Evolutionary conservation across 139 green algal species (phyloP).

Genomic region (Yamagishiella unicocca): DNA sequence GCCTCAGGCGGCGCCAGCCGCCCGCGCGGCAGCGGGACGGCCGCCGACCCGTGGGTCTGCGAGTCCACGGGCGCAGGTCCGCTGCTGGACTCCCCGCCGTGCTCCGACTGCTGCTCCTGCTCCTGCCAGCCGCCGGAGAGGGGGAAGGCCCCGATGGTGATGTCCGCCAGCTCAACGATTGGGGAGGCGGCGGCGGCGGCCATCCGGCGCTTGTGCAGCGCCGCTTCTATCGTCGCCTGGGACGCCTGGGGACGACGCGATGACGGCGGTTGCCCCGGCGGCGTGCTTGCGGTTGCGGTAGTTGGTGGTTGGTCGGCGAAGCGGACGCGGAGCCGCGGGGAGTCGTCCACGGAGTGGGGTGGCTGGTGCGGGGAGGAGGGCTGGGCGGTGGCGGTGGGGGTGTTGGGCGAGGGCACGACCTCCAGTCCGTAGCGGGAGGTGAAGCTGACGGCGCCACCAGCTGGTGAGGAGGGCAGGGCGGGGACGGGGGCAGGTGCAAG

Average conservation of each 20-base stretch:
- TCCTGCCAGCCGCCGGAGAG: background rate
- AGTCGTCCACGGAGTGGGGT: too few species aligned
- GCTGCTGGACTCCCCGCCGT: background rate
- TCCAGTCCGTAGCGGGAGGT: background rate
- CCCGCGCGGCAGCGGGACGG: background rate
- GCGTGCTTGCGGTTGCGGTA: too few species aligned
- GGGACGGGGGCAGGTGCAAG: too few species aligned
- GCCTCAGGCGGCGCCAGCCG: slow-evolving; percentile 29
- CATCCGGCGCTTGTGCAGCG: too few species aligned
- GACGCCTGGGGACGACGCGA: too few species aligned
- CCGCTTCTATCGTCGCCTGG: too few species aligned
- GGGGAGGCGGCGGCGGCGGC: too few species aligned
- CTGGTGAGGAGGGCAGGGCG: background rate
- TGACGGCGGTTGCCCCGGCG: too few species aligned
- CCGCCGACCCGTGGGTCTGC: background rate
- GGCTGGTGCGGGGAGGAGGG: background rate
- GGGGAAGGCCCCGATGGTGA: background rate
- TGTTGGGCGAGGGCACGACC: background rate
- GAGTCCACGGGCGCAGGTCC: background rate
- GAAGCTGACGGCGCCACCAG: background rate
- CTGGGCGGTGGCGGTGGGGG: background rate
- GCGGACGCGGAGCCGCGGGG: background rate
- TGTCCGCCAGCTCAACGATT: background rate
- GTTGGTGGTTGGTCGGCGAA: too few species aligned
- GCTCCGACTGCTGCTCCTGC: background rate